Evolutionary conservation across 192 early-diverging fungal species (phyloP).

Genomic region (Endogone sp.): DNA sequence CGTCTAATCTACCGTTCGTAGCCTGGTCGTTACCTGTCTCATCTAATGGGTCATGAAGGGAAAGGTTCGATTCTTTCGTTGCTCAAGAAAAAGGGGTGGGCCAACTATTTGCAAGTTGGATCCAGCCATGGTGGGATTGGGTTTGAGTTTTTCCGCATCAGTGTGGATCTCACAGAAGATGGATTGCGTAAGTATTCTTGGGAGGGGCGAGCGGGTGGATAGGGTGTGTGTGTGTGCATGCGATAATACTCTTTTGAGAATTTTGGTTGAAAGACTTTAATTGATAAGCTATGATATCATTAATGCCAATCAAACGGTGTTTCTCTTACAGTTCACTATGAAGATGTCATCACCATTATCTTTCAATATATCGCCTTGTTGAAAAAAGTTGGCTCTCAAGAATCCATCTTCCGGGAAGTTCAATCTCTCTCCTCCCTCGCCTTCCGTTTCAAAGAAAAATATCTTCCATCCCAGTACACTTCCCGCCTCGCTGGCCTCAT

Average conservation of each 20-base stretch:
- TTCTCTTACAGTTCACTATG: constrained; percentile 46
- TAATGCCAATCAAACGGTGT: constrained; percentile 7
- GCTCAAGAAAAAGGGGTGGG: constrained; percentile 91
- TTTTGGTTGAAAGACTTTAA: no score
- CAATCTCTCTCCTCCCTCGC: constrained; percentile 42
- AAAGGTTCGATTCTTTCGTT: constrained; percentile 81
- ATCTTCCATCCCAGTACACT: constrained; percentile 56
- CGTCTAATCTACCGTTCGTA: constrained; percentile 17
- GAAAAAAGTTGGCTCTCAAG: constrained; percentile 59
- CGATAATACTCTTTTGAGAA: no score
- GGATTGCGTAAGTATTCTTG: constrained; percentile 49
- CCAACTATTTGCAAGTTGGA: constrained; percentile 68
- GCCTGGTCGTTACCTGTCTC: constrained; percentile 76
- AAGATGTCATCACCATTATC: constrained; percentile 74
- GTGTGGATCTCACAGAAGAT: constrained; percentile 77
- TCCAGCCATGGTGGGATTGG: constrained; percentile 57
- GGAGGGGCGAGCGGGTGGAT: no score
- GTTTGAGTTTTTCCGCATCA: constrained; percentile 83
- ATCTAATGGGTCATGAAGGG: constrained; percentile 91
- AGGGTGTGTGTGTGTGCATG: no score
- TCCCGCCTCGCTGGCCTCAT: constrained; percentile 71
- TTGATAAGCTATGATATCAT: no score
- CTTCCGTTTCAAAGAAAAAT: constrained; percentile 79
- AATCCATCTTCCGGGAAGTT: constrained; percentile 84
- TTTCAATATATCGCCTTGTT: constrained; percentile 93